Evolutionary conservation across 371 early-diverging fungal genomes (phyloP).

Genomic region (Lichtheimia ramosa): DNA sequence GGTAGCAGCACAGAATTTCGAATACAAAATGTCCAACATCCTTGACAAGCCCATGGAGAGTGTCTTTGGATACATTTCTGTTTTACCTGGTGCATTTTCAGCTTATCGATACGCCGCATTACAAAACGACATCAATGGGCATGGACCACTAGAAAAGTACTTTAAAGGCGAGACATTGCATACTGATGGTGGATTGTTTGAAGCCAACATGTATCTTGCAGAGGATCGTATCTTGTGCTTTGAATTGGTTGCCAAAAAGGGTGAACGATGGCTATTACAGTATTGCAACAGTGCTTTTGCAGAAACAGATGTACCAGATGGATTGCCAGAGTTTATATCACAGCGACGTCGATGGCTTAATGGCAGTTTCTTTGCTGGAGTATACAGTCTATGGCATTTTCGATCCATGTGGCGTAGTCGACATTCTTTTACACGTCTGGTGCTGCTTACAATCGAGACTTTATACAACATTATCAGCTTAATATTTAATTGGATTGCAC

Average conservation of each 20-base stretch:
- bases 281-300: conserved; percentile 72
- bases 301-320: conserved; percentile 73
- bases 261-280: conserved; percentile 64
- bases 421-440: conserved; percentile 66
- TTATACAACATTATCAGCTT: conserved; percentile 73
- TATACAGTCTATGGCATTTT: conserved; percentile 78
- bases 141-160: conserved; percentile 67
- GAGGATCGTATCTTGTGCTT: conserved; percentile 81
- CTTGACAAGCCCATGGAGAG: conserved; percentile 83
- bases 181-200: conserved; percentile 52
- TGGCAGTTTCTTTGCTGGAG: conserved; percentile 72
- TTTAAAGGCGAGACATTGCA: conserved; percentile 65
- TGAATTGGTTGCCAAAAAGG: conserved; percentile 69
- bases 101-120: conserved; percentile 67
- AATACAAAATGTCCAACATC: conserved; percentile 88
- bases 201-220: conserved; percentile 78
- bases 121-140: conserved; percentile 49
- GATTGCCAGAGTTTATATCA: conserved; percentile 66
- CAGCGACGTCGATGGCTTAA: conserved; percentile 76
- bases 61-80: conserved; percentile 84
- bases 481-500: conserved; percentile 78
- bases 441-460: conserved; percentile 67
- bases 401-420: conserved; percentile 73
- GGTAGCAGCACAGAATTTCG: conserved; percentile 93
- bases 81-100: conserved; percentile 77